These are phyloP conservation scores for Saraca asoca DNA, from an alignment of 331 rosid species.

Conservation along the genomic window DNA sequence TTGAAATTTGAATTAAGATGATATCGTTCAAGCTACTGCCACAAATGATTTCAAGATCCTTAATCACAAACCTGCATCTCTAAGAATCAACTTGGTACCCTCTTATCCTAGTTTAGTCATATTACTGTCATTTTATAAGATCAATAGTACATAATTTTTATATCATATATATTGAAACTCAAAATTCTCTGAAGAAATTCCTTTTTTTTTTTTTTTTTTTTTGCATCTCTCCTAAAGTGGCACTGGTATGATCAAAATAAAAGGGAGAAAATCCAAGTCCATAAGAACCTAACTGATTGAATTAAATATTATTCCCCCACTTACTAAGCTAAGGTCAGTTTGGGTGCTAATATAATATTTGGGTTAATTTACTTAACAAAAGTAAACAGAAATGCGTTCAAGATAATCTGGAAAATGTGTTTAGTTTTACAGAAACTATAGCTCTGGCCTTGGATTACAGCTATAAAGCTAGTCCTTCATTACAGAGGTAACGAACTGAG, in stretches of 20 bases:
- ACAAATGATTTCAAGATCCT: neutral
- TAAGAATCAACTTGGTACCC: too few relatives aligned
- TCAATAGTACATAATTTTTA: too few relatives aligned
- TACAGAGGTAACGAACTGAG: conserved; percentile 7
- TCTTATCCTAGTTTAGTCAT: too few relatives aligned
- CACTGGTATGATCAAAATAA: too few relatives aligned
- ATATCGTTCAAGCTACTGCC: neutral
- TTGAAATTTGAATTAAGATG: conserved; percentile 3
- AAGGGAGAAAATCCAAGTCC: too few relatives aligned
- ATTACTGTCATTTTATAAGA: too few relatives aligned
- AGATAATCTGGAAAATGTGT: conserved; percentile 7
- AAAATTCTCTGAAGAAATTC: too few relatives aligned
- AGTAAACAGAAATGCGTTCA: neutral
- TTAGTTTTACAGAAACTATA: conserved; percentile 15
- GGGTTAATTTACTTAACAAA: conserved; percentile 6
- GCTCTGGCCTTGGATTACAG: conserved; percentile 13
- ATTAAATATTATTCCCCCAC: neutral
- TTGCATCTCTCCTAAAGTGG: too few relatives aligned
- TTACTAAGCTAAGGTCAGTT: neutral
- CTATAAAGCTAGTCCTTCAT: conserved; percentile 4
- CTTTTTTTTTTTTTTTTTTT: too few relatives aligned
- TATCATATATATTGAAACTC: too few relatives aligned
- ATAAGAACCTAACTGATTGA: neutral
- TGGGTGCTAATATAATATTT: neutral
- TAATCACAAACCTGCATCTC: neutral